Percentiles rank a stretch among this genome's conserved stretches.
Conservation (phyloP, 2,329 filamentous ascomycete species). For the Aspergillus vadensis region DNA sequence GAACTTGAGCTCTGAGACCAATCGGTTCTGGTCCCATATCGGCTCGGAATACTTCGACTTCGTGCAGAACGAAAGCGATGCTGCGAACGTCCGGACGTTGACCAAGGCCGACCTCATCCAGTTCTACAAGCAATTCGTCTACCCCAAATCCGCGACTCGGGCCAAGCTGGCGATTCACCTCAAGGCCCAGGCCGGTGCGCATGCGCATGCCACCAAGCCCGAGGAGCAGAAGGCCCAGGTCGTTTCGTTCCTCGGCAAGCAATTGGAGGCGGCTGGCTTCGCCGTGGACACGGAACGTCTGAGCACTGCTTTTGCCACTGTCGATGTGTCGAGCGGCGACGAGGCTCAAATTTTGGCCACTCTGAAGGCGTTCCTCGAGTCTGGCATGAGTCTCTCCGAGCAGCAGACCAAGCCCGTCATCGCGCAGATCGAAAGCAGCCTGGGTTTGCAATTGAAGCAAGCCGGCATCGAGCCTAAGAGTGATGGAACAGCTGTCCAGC, state of each 20-base stretch:
- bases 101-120: conserved; percentile 77
- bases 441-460: conserved; percentile 48
- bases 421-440: conserved; percentile 52
- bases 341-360: conserved; percentile 54
- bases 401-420: conserved; percentile 54
- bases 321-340: conserved; percentile 51
- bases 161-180: conserved; percentile 87
- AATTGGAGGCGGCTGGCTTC: conserved; percentile 53
- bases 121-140: conserved; percentile 77
- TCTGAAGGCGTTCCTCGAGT: conserved; percentile 54
- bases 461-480: conserved; percentile 44
- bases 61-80: conserved; percentile 76
- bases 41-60: conserved; percentile 88
- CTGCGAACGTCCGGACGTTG: conserved; percentile 69
- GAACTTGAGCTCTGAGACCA: conserved; percentile 83
- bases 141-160: conserved; percentile 69
- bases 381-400: conserved; percentile 52
- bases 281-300: conserved; percentile 46
- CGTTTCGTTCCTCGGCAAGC: conserved; percentile 46
- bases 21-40: conserved; percentile 82
- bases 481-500: conserved; percentile 35
- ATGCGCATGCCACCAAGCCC: conserved; percentile 29
- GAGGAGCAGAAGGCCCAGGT: conserved; percentile 51
- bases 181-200: conserved; percentile 67
- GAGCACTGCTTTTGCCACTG: conserved; percentile 45